These are phyloP conservation scores for Fusarium veterinarium DNA, from an alignment of 2,329 filamentous ascomycete genomes.

Conservation along the genomic window DNA sequence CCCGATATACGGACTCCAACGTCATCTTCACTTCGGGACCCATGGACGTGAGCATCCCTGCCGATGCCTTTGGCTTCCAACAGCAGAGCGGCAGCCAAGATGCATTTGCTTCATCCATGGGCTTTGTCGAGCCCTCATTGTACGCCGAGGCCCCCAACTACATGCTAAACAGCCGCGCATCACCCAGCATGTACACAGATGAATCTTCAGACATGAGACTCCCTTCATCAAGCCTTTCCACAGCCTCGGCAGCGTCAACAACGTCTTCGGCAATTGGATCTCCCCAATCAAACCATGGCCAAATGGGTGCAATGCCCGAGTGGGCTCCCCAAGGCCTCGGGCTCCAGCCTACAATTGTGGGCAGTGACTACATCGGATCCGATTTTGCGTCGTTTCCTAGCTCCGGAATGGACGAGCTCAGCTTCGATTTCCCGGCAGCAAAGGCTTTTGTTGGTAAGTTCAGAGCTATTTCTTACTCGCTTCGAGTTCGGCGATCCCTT, in stretches of 20 bases:
- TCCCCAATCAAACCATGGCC: constrained; percentile 71
- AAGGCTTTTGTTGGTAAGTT: constrained; percentile 71
- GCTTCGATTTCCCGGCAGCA: constrained; percentile 60
- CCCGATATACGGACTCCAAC: constrained; percentile 59
- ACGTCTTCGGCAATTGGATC: constrained; percentile 76
- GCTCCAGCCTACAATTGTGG: constrained; percentile 72
- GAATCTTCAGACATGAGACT: constrained; percentile 60
- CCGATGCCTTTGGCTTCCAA: constrained; percentile 58
- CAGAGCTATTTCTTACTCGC: constrained; percentile 33
- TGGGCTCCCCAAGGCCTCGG: constrained; percentile 68
- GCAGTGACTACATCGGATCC: constrained; percentile 64
- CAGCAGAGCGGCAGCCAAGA: constrained; percentile 50
- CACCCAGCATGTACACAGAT: constrained; percentile 62
- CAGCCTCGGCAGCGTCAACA: constrained; percentile 70
- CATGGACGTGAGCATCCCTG: constrained; percentile 62
- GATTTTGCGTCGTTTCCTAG: constrained; percentile 67
- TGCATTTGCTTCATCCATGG: constrained; percentile 50
- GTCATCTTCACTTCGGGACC: constrained; percentile 53
- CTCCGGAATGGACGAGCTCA: constrained; percentile 62
- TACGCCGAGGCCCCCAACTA: constrained; percentile 59
- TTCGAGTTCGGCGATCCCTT: constrained; percentile 33
- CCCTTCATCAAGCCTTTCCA: constrained; percentile 69
- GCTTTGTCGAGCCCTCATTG: constrained; percentile 58
- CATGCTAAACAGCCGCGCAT: constrained; percentile 60
- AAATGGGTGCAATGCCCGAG: constrained; percentile 67